Conservation (phyloP, 768 basidiomycete genomes). For the Russula abietina region DNA sequence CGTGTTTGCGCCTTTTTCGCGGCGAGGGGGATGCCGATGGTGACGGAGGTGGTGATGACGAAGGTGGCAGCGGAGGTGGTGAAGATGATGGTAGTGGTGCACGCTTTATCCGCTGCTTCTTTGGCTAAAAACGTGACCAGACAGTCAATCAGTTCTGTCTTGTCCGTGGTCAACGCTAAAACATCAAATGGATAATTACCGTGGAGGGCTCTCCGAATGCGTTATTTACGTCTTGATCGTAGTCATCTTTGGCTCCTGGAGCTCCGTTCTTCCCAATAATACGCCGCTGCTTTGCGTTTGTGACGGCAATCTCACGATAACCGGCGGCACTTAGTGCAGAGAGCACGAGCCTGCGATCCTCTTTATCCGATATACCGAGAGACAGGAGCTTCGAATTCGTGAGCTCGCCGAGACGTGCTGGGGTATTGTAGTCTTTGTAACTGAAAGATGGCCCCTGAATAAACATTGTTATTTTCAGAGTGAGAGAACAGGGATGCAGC, state of each 20-base stretch:
- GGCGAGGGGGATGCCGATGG: slow-evolving; percentile 29
- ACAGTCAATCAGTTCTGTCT: background rate
- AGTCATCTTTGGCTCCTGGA: background rate
- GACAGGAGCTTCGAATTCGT: slow-evolving; percentile 53
- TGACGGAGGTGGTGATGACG: background rate
- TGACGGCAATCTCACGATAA: slow-evolving; percentile 34
- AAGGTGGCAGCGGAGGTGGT: no score
- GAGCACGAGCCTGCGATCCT: slow-evolving; percentile 55
- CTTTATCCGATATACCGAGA: slow-evolving; percentile 57
- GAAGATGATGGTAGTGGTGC: no score
- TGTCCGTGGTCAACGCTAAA: no score
- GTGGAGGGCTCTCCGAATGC: slow-evolving; percentile 10
- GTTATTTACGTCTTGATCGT: background rate
- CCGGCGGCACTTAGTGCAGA: slow-evolving; percentile 58
- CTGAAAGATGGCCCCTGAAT: slow-evolving; percentile 34
- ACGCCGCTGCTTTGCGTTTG: slow-evolving; percentile 12
- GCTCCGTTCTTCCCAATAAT: slow-evolving; percentile 7
- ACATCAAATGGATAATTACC: background rate
- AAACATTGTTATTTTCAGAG: background rate
- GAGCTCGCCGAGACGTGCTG: slow-evolving; percentile 48
- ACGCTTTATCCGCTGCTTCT: no score
- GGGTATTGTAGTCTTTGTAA: slow-evolving; percentile 66
- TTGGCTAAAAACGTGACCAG: background rate
- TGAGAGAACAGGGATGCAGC: slow-evolving; percentile 7
- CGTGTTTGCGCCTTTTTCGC: slow-evolving; percentile 49